phyloP scores from a whole-genome alignment of 179 eudicot genomes.

The Actinidia polygama region DNA sequence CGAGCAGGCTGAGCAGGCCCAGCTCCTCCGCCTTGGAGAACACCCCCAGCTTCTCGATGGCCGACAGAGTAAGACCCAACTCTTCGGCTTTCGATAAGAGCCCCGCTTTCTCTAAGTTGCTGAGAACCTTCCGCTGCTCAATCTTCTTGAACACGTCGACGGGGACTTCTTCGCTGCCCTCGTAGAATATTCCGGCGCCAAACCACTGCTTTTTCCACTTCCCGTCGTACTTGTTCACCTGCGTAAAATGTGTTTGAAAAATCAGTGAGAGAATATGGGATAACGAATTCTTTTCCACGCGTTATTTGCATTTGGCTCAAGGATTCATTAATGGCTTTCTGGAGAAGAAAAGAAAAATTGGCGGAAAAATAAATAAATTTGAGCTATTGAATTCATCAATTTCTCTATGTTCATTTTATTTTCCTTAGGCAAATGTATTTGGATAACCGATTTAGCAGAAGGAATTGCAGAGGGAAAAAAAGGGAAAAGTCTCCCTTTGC shows the following conservation, averaged over 20 bases:
- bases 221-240: constrained; percentile 87
- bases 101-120: constrained; percentile 90
- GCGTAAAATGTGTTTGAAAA: not conserved
- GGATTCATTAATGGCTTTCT: too few relatives aligned
- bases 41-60: constrained; percentile 84
- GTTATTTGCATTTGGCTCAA: too few relatives aligned
- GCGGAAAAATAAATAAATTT: too few relatives aligned
- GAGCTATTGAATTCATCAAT: too few relatives aligned
- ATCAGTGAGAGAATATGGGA: too few relatives aligned
- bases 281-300: too few relatives aligned
- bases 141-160: constrained; percentile 90
- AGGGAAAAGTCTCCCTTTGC: too few relatives aligned
- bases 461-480: too few relatives aligned
- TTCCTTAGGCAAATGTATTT: too few relatives aligned
- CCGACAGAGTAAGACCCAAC: constrained; percentile 76
- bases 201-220: constrained; percentile 85
- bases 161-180: constrained; percentile 76
- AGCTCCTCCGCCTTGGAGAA: constrained; percentile 91
- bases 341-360: too few relatives aligned
- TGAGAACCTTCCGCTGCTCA: constrained; percentile 77
- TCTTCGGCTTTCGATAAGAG: constrained; percentile 82
- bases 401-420: too few relatives aligned
- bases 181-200: constrained; percentile 86
- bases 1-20: constrained; percentile 80
- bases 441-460: too few relatives aligned